Base-by-base conservation (phyloP, 1,284 basidiomycete genomes). In the Ustilago hordei region DNA sequence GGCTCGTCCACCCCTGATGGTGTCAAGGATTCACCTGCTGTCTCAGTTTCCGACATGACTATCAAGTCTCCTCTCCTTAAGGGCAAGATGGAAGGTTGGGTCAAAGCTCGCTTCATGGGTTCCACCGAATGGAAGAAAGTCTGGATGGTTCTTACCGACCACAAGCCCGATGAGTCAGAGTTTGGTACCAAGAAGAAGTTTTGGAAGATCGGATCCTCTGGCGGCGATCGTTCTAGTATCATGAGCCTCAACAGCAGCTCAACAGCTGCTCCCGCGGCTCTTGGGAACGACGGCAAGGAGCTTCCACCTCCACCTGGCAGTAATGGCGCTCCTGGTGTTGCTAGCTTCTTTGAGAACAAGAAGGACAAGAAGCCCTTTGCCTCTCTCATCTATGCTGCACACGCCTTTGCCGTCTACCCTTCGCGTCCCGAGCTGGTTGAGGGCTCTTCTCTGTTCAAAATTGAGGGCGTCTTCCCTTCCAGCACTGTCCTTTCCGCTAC, bases 61-160 rank as follows among this genome's bases (percentile, higher is more conserved):
- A 71, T 83, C 72, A 79, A 77, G 61, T 82, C 81, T 9, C 84
- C 84, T 9, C 79, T 85, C 45, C 61, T 62, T 59, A 90, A 90
- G 56, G 93, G 93, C 12, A 90, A 90, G 70, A 90, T 95, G 88
- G 95, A 98, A 86, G 95, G 95, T 3, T 96, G 94, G 93, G 93
- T 95, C 45, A 91, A 93, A 75, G 91, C 95, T 32, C 91, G 97
- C 50, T 90, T 98, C 57, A 93, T 95, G 56, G 95, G 95, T 17
- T 94, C 95, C 81, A 96, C 93, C 1, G 95, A 98, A 80, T 99
- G 96, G 96, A 95, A 95, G 82, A 90, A 91, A 56, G 90, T 95
- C 62, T 99, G 94, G 93, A 91, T 95, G 88, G 91, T 93, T 7
- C 88, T 98, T 15, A 78, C 78, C 47, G 79, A 74, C 45, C 77